These are phyloP conservation scores for Nepenthes mirabilis DNA, from an alignment of 148 eudicot genomes.

Conservation along the genomic window DNA sequence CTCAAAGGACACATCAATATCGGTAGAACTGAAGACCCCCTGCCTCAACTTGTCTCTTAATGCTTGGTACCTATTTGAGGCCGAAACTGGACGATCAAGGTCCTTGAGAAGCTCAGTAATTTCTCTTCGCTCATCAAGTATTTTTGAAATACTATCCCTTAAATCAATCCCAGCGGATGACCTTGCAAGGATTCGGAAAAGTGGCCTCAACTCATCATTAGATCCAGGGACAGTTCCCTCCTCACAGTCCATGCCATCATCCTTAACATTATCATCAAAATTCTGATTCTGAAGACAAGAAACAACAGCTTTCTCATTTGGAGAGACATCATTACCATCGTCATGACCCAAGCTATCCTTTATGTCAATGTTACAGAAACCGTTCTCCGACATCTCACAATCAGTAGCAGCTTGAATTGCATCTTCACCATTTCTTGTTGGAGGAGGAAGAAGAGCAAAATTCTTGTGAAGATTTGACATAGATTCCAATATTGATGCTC, in stretches of 20 bases:
- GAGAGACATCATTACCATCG: constrained; percentile 27
- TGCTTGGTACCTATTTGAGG: constrained; percentile 43
- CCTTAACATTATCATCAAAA: constrained; percentile 26
- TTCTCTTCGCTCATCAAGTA: constrained; percentile 46
- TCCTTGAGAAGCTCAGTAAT: constrained; percentile 37
- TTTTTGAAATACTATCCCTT: constrained; percentile 33
- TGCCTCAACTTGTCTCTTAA: constrained; percentile 47
- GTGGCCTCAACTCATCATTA: constrained; percentile 38
- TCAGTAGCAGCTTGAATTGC: constrained; percentile 27
- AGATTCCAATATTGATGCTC: constrained; percentile 69
- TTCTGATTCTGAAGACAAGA: constrained; percentile 33
- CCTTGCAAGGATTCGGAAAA: constrained; percentile 35
- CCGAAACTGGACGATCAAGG: constrained; percentile 25
- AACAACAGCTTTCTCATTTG: constrained; percentile 28
- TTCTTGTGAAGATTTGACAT: constrained; percentile 46
- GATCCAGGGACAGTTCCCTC: constrained; percentile 26
- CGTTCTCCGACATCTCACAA: constrained; percentile 51
- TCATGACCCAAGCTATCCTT: constrained; percentile 44
- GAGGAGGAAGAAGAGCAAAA: constrained; percentile 50
- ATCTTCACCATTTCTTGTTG: constrained; percentile 42
- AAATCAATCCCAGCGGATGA: constrained; percentile 38
- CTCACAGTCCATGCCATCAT: constrained; percentile 31
- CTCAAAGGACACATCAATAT: constrained; percentile 64
- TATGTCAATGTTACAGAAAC: constrained; percentile 39
- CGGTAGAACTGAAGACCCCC: constrained; percentile 28